These are phyloP conservation scores for Saccharomyces pastorianus DNA, from an alignment of 1,139 yeast species.

Conservation along the genomic window DNA sequence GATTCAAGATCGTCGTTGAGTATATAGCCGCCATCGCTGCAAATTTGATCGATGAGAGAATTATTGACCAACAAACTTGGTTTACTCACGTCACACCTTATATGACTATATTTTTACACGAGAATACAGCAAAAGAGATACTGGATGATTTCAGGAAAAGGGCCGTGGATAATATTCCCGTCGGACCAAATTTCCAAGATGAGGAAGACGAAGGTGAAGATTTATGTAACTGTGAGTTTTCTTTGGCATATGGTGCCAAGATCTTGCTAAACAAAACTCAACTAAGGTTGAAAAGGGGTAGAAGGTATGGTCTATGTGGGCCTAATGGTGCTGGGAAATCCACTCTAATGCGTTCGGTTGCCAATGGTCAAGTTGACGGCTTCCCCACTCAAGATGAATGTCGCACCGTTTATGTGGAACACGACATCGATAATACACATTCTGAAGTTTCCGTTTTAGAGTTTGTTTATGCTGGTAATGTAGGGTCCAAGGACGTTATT, in stretches of 20 bases:
- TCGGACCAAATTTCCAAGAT: slow-evolving; percentile 89
- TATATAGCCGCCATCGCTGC: slow-evolving; percentile 95
- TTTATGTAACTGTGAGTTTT: slow-evolving; percentile 99
- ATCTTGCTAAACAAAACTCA: slow-evolving; percentile 97
- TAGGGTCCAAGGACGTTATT: slow-evolving; percentile 59
- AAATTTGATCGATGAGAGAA: slow-evolving; percentile 96
- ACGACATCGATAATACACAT: slow-evolving; percentile 91
- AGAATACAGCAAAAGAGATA: slow-evolving; percentile 78
- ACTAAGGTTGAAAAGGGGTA: slow-evolving; percentile 96
- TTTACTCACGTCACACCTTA: slow-evolving; percentile 77
- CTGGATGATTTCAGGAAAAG: slow-evolving; percentile 90
- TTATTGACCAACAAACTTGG: slow-evolving; percentile 88
- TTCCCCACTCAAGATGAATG: slow-evolving; percentile 96
- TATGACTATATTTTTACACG: slow-evolving; percentile 90
- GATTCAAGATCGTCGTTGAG: slow-evolving; percentile 66
- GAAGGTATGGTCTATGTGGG: slow-evolving; percentile 97
- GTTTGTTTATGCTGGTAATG: slow-evolving; percentile 73
- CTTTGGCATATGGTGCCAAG: slow-evolving; percentile 99
- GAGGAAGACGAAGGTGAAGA: slow-evolving; percentile 99
- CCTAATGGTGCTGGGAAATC: slow-evolving; percentile 99
- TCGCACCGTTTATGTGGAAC: slow-evolving; percentile 95
- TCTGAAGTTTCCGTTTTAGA: slow-evolving; percentile 84
- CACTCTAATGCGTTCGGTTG: slow-evolving; percentile 95
- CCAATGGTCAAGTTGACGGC: slow-evolving; percentile 97
- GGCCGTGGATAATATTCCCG: slow-evolving; percentile 95